These are phyloP conservation scores for Daldinia concentrica DNA, from an alignment of 495 filamentous ascomycete species.

Conservation along the genomic window DNA sequence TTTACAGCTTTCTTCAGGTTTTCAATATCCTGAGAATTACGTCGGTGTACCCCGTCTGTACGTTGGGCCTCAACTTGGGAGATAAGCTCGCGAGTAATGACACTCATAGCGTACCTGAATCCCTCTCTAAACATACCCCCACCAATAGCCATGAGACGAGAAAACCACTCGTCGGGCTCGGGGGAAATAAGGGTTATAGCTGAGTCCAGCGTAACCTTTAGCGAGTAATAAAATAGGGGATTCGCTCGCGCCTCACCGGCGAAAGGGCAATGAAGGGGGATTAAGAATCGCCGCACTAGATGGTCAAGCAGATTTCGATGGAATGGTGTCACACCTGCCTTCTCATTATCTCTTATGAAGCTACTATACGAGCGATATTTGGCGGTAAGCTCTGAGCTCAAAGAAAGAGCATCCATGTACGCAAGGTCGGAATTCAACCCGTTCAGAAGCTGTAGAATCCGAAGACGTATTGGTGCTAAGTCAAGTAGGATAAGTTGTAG, in stretches of 20 bases:
- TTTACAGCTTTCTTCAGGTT: constrained; percentile 51
- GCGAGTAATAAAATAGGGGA: constrained; percentile 65
- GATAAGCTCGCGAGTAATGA: constrained; percentile 54
- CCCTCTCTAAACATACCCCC: constrained; percentile 62
- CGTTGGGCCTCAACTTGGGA: constrained; percentile 46
- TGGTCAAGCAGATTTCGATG: constrained; percentile 50
- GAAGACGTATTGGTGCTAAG: constrained; percentile 59
- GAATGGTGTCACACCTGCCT: constrained; percentile 40
- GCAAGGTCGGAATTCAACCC: constrained; percentile 57
- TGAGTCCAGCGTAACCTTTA: constrained; percentile 62
- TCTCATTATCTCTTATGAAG: constrained; percentile 30
- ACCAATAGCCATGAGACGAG: constrained; percentile 52
- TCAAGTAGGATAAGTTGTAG: constrained; percentile 61
- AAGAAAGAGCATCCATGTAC: constrained; percentile 60
- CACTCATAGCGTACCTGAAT: constrained; percentile 46
- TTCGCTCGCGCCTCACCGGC: constrained; percentile 58
- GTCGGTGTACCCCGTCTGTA: constrained; percentile 44
- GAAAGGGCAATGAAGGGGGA: constrained; percentile 64
- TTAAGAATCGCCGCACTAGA: constrained; percentile 61
- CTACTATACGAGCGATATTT: constrained; percentile 48
- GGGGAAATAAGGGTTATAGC: constrained; percentile 61
- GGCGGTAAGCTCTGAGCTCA: constrained; percentile 55
- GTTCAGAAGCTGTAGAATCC: constrained; percentile 61
- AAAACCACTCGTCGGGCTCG: constrained; percentile 52
- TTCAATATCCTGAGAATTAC: constrained; percentile 34